These are phyloP conservation scores for Clohesyomyces aquaticus DNA, from an alignment of 495 filamentous ascomycete species.

Conservation along the genomic window DNA sequence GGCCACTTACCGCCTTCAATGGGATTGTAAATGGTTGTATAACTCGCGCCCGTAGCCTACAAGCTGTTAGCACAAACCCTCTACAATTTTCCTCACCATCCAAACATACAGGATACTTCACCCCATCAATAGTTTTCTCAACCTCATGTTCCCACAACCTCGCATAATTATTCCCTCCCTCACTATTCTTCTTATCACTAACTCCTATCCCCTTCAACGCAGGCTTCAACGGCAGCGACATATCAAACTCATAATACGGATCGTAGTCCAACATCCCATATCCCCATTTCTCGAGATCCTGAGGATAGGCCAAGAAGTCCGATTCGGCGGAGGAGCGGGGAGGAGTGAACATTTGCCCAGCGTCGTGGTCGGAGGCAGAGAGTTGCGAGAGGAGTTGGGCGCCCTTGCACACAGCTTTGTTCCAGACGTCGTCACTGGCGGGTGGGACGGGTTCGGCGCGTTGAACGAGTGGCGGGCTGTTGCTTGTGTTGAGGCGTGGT, in stretches of 20 bases:
- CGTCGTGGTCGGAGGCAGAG: not conserved
- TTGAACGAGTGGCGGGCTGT: too few species aligned
- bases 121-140: slow-evolving; percentile 7
- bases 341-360: not conserved
- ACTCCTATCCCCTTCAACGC: not conserved
- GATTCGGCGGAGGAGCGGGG: slow-evolving; percentile 1
- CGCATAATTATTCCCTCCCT: slow-evolving; percentile 4
- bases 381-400: not conserved
- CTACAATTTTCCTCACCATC: not conserved
- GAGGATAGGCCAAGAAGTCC: not conserved
- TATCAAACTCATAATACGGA: slow-evolving; percentile 10
- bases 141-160: slow-evolving; percentile 4
- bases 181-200: not conserved
- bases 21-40: not conserved
- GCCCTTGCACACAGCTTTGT: slow-evolving; percentile 11
- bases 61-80: not conserved
- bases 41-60: not conserved
- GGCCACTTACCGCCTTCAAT: slow-evolving; percentile 10
- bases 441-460: not conserved
- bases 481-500: too few species aligned
- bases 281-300: slow-evolving; percentile 10
- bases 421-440: not conserved
- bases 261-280: not conserved
- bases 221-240: not conserved
- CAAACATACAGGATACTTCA: slow-evolving; percentile 5